A percentile compares a stretch with the other conserved stretches of the same genome.
phyloP scores from a whole-genome alignment of 176 grass and related monocot species.

The Ampelocalamus luodianensis region DNA sequence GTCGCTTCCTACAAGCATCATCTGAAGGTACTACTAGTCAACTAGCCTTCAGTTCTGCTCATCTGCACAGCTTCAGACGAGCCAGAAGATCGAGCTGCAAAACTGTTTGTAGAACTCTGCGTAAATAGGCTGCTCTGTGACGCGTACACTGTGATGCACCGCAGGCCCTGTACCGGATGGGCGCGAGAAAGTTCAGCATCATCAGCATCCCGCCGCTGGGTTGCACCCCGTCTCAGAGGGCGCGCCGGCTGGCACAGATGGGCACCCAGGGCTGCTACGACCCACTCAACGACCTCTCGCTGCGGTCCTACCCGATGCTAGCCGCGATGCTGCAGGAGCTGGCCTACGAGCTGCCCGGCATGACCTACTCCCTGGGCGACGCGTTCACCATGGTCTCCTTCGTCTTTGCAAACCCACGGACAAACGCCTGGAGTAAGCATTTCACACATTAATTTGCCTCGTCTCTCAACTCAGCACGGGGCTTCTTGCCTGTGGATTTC shows the following conservation, averaged over 20 bases:
- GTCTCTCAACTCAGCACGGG: not conserved
- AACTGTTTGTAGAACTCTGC: not conserved
- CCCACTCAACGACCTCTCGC: constrained; percentile 43
- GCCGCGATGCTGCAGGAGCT: constrained; percentile 33
- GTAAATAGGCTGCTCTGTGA: not conserved
- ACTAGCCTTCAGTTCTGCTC: too few relatives aligned
- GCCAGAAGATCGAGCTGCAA: not conserved
- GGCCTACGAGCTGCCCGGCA: constrained; percentile 35
- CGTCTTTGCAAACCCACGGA: constrained; percentile 42
- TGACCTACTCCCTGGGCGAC: constrained; percentile 60
- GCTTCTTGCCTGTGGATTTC: not conserved
- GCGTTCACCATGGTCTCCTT: constrained; percentile 39
- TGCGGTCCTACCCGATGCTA: constrained; percentile 39
- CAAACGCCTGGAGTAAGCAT: constrained; percentile 30
- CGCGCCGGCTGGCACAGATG: constrained; percentile 10
- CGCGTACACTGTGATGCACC: not conserved
- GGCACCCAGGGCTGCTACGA: constrained; percentile 49
- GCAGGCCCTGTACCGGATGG: constrained; percentile 42
- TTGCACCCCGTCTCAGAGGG: constrained; percentile 53
- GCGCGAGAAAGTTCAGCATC: constrained; percentile 62
- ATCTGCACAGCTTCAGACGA: not conserved
- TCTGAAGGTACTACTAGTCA: constrained; percentile 33
- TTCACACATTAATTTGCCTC: not conserved
- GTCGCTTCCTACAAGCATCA: constrained; percentile 31
- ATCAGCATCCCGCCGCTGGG: constrained; percentile 60